Evolutionary conservation across 148 eudicot species (phyloP), one percentile per base, ranked within the genome.

Genomic region (Simmondsia chinensis): DNA sequence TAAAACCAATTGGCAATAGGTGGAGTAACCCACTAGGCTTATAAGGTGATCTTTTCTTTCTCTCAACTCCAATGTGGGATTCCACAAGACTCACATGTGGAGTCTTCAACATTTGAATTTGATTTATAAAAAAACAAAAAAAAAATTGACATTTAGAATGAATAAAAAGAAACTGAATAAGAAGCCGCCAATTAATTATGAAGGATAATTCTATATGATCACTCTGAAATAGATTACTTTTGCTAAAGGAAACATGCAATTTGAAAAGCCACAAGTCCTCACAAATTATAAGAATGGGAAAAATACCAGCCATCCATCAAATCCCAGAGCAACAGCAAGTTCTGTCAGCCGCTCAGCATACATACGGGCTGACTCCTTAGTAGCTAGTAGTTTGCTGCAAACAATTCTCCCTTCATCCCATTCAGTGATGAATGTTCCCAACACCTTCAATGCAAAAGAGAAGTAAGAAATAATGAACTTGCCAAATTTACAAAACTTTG

Each of bases 251-350:
- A 1, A 20, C 10, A 45, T 5, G 21, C n/a, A 43, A 2, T 37
- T 16, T 7, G 2, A 43, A 28, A 16, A 4, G 20, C n/a, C n/a
- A n/a, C n/a, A n/a, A 33, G 10, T 23, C 8, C 18, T 21, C 24
- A 41, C 27, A 43, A 25, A 12, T 15, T 3, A 33, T 7, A 24
- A 29, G 27, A 20, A 20, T 11, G 22, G 32, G 33, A 43, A 31
- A 5, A 19, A 47, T 71, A 89, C 97, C 97, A 89, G 95, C 97
- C 97, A 89, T 3, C 97, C 97, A 68, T 89, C 97, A 66, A 89
- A 89, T 42, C 93, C 93, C 57, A 89, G 66, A 51, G 76, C 76
- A 52, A 52, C 47, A 43, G 97, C 97, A 48, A 89, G 87, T 60
- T 89, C 95, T 13, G 80, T 31, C 68, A 89, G 66, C 35, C 85